Conservation (phyloP, 495 filamentous ascomycete species). For the Xylaria palmicola region DNA sequence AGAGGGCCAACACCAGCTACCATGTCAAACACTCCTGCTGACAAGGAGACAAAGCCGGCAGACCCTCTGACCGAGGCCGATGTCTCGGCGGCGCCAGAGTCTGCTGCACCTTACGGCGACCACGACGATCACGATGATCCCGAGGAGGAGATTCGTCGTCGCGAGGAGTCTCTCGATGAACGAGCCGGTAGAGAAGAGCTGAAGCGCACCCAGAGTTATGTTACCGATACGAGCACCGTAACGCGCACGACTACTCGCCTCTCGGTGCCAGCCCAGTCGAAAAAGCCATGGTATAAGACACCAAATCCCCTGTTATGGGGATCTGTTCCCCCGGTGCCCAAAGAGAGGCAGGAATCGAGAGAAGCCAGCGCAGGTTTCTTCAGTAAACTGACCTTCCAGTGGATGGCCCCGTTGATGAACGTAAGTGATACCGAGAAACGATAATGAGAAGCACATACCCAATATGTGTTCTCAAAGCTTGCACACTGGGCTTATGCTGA, state of each 20-base stretch:
- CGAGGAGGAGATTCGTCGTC: slow-evolving; percentile 29
- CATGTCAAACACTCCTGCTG: slow-evolving; percentile 30
- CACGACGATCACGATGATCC: slow-evolving; percentile 17
- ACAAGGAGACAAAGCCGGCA: slow-evolving; percentile 25
- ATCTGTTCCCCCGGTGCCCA: slow-evolving; percentile 57
- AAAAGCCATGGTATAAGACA: slow-evolving; percentile 59
- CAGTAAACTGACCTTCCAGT: slow-evolving; percentile 61
- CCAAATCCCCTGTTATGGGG: slow-evolving; percentile 65
- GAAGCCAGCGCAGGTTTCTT: slow-evolving; percentile 62
- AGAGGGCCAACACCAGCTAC: slow-evolving; percentile 13
- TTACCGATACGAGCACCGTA: slow-evolving; percentile 44
- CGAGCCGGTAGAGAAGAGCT: slow-evolving; percentile 30
- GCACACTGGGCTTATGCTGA: neutral
- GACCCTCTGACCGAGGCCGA: slow-evolving; percentile 20
- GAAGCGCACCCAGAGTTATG: slow-evolving; percentile 42
- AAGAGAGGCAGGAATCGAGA: slow-evolving; percentile 50
- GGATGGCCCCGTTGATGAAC: slow-evolving; percentile 68
- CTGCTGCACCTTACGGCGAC: slow-evolving; percentile 5
- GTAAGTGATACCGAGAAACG: slow-evolving; percentile 38
- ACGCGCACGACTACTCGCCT: slow-evolving; percentile 30
- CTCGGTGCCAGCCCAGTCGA: slow-evolving; percentile 25
- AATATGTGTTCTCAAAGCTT: neutral
- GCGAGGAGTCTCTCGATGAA: slow-evolving; percentile 27
- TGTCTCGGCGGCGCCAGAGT: neutral
- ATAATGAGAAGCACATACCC: neutral